phyloP scores from a whole-genome alignment of 192 early-diverging fungal genomes.

The Umbelopsis sp. region DNA sequence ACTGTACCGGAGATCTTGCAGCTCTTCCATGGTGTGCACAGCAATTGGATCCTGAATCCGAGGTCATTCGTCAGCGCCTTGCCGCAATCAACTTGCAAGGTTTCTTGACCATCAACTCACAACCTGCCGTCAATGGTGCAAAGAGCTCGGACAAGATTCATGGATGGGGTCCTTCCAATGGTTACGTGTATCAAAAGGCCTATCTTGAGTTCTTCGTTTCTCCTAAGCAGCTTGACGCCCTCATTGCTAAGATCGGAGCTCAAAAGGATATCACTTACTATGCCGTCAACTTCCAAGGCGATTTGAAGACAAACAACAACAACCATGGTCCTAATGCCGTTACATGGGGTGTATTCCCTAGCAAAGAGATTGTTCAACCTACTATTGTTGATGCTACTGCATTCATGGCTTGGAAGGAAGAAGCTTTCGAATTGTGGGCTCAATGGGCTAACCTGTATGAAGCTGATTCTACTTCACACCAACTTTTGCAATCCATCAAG shows the following conservation, averaged over 20 bases:
- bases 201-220: conserved; percentile 96
- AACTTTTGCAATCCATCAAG: conserved; percentile 63
- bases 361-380: conserved; percentile 93
- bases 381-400: conserved; percentile 91
- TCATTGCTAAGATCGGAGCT: conserved; percentile 70
- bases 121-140: conserved; percentile 93
- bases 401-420: conserved; percentile 97
- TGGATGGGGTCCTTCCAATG: conserved; percentile 98
- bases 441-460: conserved; percentile 86
- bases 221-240: conserved; percentile 61
- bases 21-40: conserved; percentile 92
- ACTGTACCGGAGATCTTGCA: conserved; percentile 77
- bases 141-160: conserved; percentile 68
- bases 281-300: conserved; percentile 87
- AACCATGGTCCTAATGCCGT: conserved; percentile 90
- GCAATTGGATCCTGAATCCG: conserved; percentile 71
- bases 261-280: conserved; percentile 85
- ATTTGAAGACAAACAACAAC: conserved; percentile 87
- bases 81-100: conserved; percentile 73
- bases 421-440: conserved; percentile 92
- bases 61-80: conserved; percentile 69
- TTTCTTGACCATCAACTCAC: conserved; percentile 93
- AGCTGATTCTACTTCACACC: conserved; percentile 39
- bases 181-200: conserved; percentile 97
- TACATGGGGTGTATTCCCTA: conserved; percentile 99